A percentile compares a stretch with the other conserved stretches of the same genome.
Conservation (phyloP, 345 rosid species). For the Kernera saxatilis region DNA sequence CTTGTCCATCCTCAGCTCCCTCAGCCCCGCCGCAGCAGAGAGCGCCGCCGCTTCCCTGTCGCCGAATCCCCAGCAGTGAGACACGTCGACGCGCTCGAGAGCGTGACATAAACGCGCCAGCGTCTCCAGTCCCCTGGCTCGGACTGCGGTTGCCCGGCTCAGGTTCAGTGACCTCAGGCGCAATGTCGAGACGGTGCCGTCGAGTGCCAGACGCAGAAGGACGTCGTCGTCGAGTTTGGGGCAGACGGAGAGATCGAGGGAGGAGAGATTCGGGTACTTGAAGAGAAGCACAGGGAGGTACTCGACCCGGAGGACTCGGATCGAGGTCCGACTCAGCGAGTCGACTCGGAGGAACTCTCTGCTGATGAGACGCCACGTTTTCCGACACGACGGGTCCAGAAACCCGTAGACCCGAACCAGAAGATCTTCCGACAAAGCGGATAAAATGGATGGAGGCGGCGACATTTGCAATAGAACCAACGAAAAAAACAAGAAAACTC, state of each 20-base stretch:
- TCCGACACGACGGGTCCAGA: conserved; percentile 46
- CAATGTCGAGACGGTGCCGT: conserved; percentile 1
- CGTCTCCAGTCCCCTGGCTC: conserved; percentile 55
- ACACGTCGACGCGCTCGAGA: conserved; percentile 69
- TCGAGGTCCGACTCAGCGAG: conserved; percentile 41
- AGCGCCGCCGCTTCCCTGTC: conserved; percentile 87
- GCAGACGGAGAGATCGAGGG: conserved; percentile 80
- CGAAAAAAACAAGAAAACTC: background rate
- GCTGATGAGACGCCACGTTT: conserved; percentile 69
- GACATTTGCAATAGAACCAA: conserved; percentile 25
- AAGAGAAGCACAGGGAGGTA: conserved; percentile 48
- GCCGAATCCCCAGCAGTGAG: conserved; percentile 64
- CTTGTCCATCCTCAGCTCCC: conserved; percentile 76
- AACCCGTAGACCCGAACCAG: conserved; percentile 46
- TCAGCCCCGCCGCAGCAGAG: conserved; percentile 49
- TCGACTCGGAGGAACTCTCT: conserved; percentile 68
- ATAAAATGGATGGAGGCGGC: conserved; percentile 31
- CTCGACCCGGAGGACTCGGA: conserved; percentile 67
- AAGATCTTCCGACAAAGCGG: conserved; percentile 66
- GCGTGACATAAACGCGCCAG: conserved; percentile 46
- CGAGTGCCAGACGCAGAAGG: conserved; percentile 37
- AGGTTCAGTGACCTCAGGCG: conserved; percentile 51
- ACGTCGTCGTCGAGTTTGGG: conserved; percentile 63
- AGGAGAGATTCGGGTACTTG: conserved; percentile 39
- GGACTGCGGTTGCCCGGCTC: conserved; percentile 60